A percentile compares a stretch with the other conserved stretches of the same genome.
phyloP scores from a whole-genome alignment of 371 early-diverging fungal species.

The Lichtheimia ramosa region DNA sequence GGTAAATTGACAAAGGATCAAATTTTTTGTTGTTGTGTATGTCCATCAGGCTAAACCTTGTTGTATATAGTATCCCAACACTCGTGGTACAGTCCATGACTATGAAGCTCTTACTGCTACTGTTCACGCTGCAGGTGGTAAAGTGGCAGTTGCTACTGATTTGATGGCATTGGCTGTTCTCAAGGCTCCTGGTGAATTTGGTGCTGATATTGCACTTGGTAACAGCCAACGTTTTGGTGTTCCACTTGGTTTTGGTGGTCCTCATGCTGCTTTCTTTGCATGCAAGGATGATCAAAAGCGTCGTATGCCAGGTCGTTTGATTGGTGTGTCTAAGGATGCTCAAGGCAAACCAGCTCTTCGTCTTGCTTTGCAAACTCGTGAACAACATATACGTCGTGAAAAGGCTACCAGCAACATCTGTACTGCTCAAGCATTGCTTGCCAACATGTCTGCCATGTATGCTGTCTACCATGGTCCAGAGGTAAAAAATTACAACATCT shows the following conservation, averaged over 20 bases:
- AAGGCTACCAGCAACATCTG: constrained; percentile 98
- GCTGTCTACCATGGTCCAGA: constrained; percentile 97
- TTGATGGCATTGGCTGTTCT: constrained; percentile 90
- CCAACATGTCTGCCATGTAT: constrained; percentile 94
- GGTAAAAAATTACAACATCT: constrained; percentile 33
- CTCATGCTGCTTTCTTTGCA: constrained; percentile 99
- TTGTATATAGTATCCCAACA: constrained; percentile 83
- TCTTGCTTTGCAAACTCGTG: constrained; percentile 94
- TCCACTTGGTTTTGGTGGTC: constrained; percentile 97
- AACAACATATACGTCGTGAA: constrained; percentile 98
- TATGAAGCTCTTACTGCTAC: constrained; percentile 74
- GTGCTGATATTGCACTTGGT: constrained; percentile 95
- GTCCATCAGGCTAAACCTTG: too few relatives aligned
- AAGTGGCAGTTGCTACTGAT: constrained; percentile 92
- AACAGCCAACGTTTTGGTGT: constrained; percentile 97
- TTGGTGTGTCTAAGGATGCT: constrained; percentile 94
- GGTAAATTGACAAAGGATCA: constrained; percentile 48
- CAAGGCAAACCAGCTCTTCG: constrained; percentile 89
- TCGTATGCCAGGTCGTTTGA: constrained; percentile 92
- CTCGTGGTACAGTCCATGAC: constrained; percentile 82
- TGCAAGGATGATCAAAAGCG: constrained; percentile 91
- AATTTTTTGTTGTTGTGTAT: too few relatives aligned
- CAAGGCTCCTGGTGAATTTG: constrained; percentile 92
- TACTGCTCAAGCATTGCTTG: constrained; percentile 93
- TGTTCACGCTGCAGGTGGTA: constrained; percentile 81